Evolutionary conservation across 2,329 filamentous ascomycete genomes (phyloP).

Genomic region (Colletotrichum tabaci): DNA sequence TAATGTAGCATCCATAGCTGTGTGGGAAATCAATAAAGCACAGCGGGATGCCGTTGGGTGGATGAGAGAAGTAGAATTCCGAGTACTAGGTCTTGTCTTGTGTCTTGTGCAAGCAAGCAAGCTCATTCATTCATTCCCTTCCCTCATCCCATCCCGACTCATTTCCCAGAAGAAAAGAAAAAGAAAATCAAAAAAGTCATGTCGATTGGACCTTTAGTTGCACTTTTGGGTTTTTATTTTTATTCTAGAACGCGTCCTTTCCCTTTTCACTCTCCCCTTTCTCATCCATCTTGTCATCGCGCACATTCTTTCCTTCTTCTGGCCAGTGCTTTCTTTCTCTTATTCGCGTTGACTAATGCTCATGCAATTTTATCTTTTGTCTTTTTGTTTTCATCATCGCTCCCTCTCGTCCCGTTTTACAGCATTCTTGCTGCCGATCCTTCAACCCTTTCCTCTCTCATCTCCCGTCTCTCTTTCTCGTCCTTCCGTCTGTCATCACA

Average conservation of each 20-base stretch:
- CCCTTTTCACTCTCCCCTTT: slow-evolving; percentile 5
- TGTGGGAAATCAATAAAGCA: slow-evolving; percentile 2
- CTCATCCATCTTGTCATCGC: neutral
- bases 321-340: slow-evolving; percentile 34
- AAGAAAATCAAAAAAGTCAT: neutral
- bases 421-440: slow-evolving; percentile 15
- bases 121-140: slow-evolving; percentile 12
- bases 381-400: slow-evolving; percentile 31
- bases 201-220: slow-evolving; percentile 1
- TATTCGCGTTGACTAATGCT: slow-evolving; percentile 6
- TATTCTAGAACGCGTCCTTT: slow-evolving; percentile 20
- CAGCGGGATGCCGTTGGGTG: slow-evolving; percentile 1
- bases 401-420: slow-evolving; percentile 28
- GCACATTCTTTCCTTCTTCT: slow-evolving; percentile 20
- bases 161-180: neutral
- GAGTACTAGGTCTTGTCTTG: neutral
- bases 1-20: slow-evolving; percentile 17
- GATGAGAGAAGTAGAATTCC: slow-evolving; percentile 1
- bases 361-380: slow-evolving; percentile 12
- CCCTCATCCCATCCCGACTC: slow-evolving; percentile 13
- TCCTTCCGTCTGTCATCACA: neutral
- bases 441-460: slow-evolving; percentile 2
- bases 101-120: slow-evolving; percentile 25
- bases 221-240: neutral
- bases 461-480: slow-evolving; percentile 4